Base-by-base conservation (phyloP, 768 basidiomycete species). In the Tulasnella sp. region DNA sequence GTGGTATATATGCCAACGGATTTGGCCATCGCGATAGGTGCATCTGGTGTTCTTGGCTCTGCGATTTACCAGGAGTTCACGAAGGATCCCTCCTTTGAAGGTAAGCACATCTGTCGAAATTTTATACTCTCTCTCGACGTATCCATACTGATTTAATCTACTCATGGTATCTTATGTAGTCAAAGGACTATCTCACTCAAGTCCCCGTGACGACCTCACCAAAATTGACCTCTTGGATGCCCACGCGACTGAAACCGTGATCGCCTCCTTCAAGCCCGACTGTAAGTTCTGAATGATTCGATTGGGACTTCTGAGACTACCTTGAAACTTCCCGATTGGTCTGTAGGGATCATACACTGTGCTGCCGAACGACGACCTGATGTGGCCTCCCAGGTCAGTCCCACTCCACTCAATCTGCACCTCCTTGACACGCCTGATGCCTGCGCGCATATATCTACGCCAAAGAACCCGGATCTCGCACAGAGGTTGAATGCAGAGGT, bases 311-410 rank as follows among this genome's bases (percentile, higher is more conserved):
- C 21, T 17, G 0, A 17, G 10, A 42, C 15, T 38, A 9, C 9
- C 12, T 22, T 24, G 48, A 57, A 15, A 59, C 19, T 15, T 42
- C 24, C 11, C n/a, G n/a, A 8, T 19, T 30, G 29, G 48, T 19
- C 31, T 31, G 19, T 60, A 67, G 69, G 85, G 82, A 81, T 97
- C 41, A 82, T 98, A 15, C 94, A 98, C 67, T 96, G 92, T 66
- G 94, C 94, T 12, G 94, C 94, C 1, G 93, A 98, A 72, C 73
- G 94, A 62, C 75, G 92, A 45, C 92, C 93, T 3, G 92, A 97
- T 67, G 87, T 90, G 11, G 92, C 91, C 58, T 90, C 94, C 70
- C 86, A 85, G 74, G 92, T 87, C 63, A 51, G 77, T 68, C 31
- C 22, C 22, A 24, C 44, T 43, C 21, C 17, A 12, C 44, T 31